Evolutionary conservation across 2,329 filamentous ascomycete genomes (phyloP), one percentile per base, ranked within the genome.

Genomic region (Aureobasidium sp.): DNA sequence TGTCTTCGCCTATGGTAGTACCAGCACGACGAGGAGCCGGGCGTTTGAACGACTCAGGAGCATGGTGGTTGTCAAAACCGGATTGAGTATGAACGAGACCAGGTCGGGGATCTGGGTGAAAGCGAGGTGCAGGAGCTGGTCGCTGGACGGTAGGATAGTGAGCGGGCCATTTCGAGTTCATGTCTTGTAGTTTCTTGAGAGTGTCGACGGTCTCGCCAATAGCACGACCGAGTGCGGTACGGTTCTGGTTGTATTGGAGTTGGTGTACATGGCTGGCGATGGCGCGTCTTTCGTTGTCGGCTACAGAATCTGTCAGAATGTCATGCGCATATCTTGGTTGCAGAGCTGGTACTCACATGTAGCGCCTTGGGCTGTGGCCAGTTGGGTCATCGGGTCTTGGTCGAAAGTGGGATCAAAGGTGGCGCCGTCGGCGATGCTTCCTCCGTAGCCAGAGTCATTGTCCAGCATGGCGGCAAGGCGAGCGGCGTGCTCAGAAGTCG

Each of bases 191-290:
- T 64, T 85, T 85, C 73, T 88, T 87, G 66, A 99, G 78, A 2
- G 91, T 85, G 64, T 97, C 91, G 63, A 97, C 85, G 9, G 92
- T 93, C 68, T 87, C 85, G 70, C 87, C 89, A 71, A 99, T 97
- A 15, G 91, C 89, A 64, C 92, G 88, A 47, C 86, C 90, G n/a
- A 99, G 84, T 36, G 89, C 86, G 6, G 87, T 89, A 63, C 92
- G 87, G 73, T 97, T 96, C 70, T 91, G 86, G 75, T 97, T 97
- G 77, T 96, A 97, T 81, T 90, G 90, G 67, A 97, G 83, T 77
- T 97, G 94, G 71, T 96, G 88, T 53, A 97, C 86, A 75, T 96
- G 90, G 71, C 88, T 89, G 41, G 90, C 87, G 67, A 93, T 85
- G 48, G 83, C 79, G 67, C 84, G 83, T 69, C 83, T 83, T 70